Evolutionary conservation across 164 flowering plant species (phyloP).

Genomic region (Akebia trifoliata): DNA sequence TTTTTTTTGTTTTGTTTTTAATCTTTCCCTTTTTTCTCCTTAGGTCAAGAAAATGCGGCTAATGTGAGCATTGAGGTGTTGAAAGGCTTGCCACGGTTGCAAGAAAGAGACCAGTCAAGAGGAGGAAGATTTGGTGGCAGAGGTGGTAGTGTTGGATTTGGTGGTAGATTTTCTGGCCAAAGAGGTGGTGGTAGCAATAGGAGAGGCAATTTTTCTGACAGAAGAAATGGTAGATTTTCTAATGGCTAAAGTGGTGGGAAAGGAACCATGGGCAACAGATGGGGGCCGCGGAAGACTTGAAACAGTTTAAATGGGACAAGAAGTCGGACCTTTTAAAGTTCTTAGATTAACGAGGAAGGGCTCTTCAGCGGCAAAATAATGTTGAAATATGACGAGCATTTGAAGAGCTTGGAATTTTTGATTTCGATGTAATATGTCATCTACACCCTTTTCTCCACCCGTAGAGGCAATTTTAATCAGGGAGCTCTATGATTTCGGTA

Average conservation of each 20-base stretch:
- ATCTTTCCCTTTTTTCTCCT: slow-evolving; percentile 2
- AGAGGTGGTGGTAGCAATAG: slow-evolving; percentile 19
- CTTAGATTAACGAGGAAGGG: too few relatives aligned
- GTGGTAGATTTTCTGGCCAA: slow-evolving; percentile 33
- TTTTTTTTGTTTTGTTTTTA: neutral
- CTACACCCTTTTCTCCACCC: too few relatives aligned
- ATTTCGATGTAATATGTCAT: too few relatives aligned
- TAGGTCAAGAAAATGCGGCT: slow-evolving; percentile 78
- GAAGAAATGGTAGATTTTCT: slow-evolving; percentile 29
- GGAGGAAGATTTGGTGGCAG: slow-evolving; percentile 56
- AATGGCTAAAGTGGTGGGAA: neutral
- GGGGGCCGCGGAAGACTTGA: slow-evolving; percentile 4
- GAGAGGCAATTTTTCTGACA: slow-evolving; percentile 26
- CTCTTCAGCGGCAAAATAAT: too few relatives aligned
- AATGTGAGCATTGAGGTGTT: slow-evolving; percentile 62
- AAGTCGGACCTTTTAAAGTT: too few relatives aligned
- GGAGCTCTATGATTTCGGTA: too few relatives aligned
- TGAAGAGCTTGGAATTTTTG: too few relatives aligned
- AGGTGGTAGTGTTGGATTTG: slow-evolving; percentile 32
- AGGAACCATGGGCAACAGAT: slow-evolving; percentile 9
- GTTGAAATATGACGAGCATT: too few relatives aligned
- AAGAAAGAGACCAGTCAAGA: slow-evolving; percentile 50
- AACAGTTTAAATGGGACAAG: neutral
- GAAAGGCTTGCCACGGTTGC: slow-evolving; percentile 54
- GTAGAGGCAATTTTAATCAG: too few relatives aligned